Evolutionary conservation across 2,329 filamentous ascomycete genomes (phyloP), one percentile per base, ranked within the genome.

Genomic region (Phyllosticta paracitricarpa): DNA sequence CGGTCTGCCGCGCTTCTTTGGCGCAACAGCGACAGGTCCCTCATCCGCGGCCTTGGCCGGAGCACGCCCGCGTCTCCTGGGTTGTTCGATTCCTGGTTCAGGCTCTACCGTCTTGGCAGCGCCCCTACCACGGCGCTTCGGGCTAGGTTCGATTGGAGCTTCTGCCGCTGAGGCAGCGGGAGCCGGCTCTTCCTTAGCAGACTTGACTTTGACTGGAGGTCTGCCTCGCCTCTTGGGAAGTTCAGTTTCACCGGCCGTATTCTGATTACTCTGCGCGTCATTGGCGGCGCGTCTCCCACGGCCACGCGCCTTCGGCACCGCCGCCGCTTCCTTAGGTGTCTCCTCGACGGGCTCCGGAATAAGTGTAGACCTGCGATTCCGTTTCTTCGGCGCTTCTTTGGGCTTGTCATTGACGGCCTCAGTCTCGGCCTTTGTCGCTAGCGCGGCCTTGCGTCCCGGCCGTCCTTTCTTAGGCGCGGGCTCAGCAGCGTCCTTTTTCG

Each of bases 211-310:
- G 22, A 33, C 17, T 4, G 51, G 40, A n/a, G 68, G 65, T 24
- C 68, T 62, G 57, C 69, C 70, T 52, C 69, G 69, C 65, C 69
- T 71, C 65, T 70, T 71, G 4, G 68, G 64, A 55, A 63, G 61
- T 35, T 63, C 61, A 12, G 62, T 19, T 14, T 57, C 62, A n/a
- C 52, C 56, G 10, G 57, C 55, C 40, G 28, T 33, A 24, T 28
- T 51, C 48, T 53, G 35, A 48, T 58, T 33, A 25, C 10, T 19
- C 3, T 30, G 51, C 24, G 55, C 30, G 17, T 35, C 54, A 14
- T 51, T 28, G 1, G 56, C 14, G 35, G 54, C 59, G 24, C 53
- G 25, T 48, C 48, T 61, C 1, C 59, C 59, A 24, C 59, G 54
- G 7, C 59, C 59, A 7, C 59, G 54, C 54, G 56, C 57, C 24